Conservation (phyloP, 2,329 filamentous ascomycete genomes). For the Neurospora crassa region DNA sequence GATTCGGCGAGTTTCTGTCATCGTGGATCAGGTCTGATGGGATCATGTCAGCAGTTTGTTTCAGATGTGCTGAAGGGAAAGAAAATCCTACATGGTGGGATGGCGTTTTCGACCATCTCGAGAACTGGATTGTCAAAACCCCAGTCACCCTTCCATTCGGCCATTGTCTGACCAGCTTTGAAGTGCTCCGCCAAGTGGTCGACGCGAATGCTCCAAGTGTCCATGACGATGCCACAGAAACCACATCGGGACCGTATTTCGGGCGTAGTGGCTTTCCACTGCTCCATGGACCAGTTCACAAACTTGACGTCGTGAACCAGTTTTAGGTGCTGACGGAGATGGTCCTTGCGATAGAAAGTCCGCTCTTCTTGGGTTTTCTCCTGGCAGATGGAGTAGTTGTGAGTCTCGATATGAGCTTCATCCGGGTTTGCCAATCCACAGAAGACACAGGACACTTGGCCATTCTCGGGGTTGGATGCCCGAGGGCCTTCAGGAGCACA, state of each 20-base stretch:
- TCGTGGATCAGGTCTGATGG: conserved; percentile 52
- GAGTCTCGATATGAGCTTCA: conserved; percentile 45
- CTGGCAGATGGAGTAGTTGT: conserved; percentile 55
- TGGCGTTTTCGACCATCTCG: conserved; percentile 56
- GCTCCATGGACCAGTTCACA: conserved; percentile 53
- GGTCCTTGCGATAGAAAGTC: conserved; percentile 58
- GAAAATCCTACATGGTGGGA: conserved; percentile 49
- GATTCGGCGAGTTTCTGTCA: conserved; percentile 47
- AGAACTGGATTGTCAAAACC: conserved; percentile 54
- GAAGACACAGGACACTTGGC: conserved; percentile 47
- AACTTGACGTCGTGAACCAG: conserved; percentile 55
- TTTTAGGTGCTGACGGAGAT: conserved; percentile 55
- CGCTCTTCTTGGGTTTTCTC: conserved; percentile 53
- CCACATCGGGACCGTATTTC: conserved; percentile 55
- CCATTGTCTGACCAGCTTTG: conserved; percentile 56
- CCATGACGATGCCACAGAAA: conserved; percentile 54
- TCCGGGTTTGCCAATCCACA: conserved; percentile 47
- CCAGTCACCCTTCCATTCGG: conserved; percentile 62
- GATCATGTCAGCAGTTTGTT: conserved; percentile 2
- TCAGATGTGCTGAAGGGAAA: not conserved
- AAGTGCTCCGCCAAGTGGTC: conserved; percentile 61
- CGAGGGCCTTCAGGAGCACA: conserved; percentile 49
- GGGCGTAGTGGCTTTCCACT: conserved; percentile 50
- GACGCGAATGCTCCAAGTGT: conserved; percentile 49
- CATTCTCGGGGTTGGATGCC: conserved; percentile 49